Evolutionary conservation across 2,329 filamentous ascomycete genomes (phyloP).

Genomic region (Pseudogymnoascus sp.): DNA sequence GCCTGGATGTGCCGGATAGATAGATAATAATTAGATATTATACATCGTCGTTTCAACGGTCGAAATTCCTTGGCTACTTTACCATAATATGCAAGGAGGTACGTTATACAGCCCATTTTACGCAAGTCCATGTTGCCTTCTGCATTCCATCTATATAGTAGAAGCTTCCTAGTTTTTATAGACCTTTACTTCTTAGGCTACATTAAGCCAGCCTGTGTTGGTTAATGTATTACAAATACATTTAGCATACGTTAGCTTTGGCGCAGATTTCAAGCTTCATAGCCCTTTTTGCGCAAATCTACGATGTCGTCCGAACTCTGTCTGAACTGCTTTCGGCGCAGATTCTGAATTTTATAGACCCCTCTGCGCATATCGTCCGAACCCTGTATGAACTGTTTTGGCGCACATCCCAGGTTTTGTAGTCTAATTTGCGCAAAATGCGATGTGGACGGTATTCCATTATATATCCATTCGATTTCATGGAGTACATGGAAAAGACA

Average conservation of each 20-base stretch:
- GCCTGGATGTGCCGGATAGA: background rate
- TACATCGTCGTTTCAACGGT: background rate
- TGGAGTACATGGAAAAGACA: no score
- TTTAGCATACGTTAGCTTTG: background rate
- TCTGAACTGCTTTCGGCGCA: background rate
- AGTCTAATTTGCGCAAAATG: background rate
- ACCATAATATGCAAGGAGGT: background rate
- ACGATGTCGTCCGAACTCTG: background rate
- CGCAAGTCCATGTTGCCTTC: no score
- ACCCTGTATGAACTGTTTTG: no score
- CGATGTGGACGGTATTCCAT: background rate
- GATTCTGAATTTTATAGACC: background rate
- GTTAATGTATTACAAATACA: no score
- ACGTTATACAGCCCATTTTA: no score
- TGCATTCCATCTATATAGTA: no score
- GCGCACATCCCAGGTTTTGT: background rate
- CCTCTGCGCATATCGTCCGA: background rate
- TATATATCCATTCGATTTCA: no score
- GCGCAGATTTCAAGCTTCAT: background rate
- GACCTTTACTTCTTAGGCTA: no score
- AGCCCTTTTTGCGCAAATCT: no score
- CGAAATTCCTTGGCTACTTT: background rate
- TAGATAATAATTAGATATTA: slow-evolving; percentile 1
- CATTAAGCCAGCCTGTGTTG: no score
- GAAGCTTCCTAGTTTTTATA: no score